Evolutionary conservation across 495 filamentous ascomycete genomes (phyloP).

Genomic region (Aspergillus avenaceus): DNA sequence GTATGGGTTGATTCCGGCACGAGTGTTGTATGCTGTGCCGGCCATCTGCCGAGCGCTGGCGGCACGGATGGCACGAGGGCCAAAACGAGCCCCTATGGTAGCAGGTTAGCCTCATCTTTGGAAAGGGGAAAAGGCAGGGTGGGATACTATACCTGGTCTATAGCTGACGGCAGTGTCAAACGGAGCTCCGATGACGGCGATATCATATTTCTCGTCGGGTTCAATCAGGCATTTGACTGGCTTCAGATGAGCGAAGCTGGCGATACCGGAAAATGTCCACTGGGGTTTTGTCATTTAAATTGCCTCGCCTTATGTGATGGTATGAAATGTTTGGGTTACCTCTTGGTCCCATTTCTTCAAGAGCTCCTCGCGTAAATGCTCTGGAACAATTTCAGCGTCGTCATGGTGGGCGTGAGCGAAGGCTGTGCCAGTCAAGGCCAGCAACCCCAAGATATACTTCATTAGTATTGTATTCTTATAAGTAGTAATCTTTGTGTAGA

Average conservation of each 20-base stretch:
- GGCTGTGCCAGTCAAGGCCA: slow-evolving; percentile 34
- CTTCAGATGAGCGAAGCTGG: slow-evolving; percentile 74
- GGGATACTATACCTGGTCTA: slow-evolving; percentile 56
- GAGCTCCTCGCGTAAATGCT: slow-evolving; percentile 41
- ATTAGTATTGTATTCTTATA: slow-evolving; percentile 26
- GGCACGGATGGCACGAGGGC: slow-evolving; percentile 75
- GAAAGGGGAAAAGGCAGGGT: slow-evolving; percentile 7
- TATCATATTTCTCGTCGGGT: slow-evolving; percentile 65
- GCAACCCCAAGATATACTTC: slow-evolving; percentile 23
- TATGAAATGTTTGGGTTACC: slow-evolving; percentile 21
- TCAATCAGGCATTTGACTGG: slow-evolving; percentile 70
- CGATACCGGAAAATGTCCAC: slow-evolving; percentile 76
- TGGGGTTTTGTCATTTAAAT: slow-evolving; percentile 22
- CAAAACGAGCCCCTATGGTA: slow-evolving; percentile 66
- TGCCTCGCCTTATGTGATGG: background rate
- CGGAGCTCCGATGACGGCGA: slow-evolving; percentile 75
- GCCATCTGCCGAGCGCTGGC: slow-evolving; percentile 69
- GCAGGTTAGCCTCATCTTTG: slow-evolving; percentile 29
- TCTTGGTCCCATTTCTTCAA: slow-evolving; percentile 52
- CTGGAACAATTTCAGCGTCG: slow-evolving; percentile 35
- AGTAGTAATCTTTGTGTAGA: slow-evolving; percentile 5
- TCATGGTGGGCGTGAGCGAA: slow-evolving; percentile 36
- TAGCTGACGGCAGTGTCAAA: slow-evolving; percentile 84
- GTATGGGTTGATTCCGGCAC: slow-evolving; percentile 75
- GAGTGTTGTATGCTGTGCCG: slow-evolving; percentile 72